Evolutionary conservation across 2,329 filamentous ascomycete species (phyloP).

Genomic region (Fusarium sp.): DNA sequence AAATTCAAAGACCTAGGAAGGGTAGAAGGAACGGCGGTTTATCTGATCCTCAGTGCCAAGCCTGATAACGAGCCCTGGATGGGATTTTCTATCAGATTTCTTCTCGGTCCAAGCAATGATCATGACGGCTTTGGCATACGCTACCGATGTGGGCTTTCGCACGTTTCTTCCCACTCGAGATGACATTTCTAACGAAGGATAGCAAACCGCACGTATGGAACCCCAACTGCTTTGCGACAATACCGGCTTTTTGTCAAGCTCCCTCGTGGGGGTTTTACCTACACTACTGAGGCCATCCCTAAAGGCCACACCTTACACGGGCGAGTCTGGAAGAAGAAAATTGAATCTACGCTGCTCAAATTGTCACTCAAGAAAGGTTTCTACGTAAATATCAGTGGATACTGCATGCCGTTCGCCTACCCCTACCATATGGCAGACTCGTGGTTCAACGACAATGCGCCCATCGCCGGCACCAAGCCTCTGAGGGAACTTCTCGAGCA

Average conservation of each 20-base stretch:
- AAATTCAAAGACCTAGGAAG: not conserved
- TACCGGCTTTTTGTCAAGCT: not conserved
- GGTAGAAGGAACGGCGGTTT: not conserved
- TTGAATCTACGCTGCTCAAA: not conserved
- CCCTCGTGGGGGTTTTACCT: not conserved
- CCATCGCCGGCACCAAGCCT: not conserved
- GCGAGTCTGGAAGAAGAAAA: not conserved
- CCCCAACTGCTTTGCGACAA: not conserved
- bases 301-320: not conserved
- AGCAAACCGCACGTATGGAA: not conserved
- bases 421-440: not conserved
- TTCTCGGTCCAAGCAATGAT: not conserved
- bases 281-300: not conserved
- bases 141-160: not conserved
- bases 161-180: too few relatives aligned
- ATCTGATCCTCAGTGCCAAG: not conserved
- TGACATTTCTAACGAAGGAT: not conserved
- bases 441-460: not conserved
- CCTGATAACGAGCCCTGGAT: not conserved
- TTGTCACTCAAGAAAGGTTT: not conserved
- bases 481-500: not conserved
- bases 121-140: not conserved
- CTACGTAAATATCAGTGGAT: not conserved
- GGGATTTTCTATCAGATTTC: not conserved
- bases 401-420: not conserved